Evolutionary conservation across 352 stramenopile species (phyloP).

Genomic region (Phytopythium sindhum): DNA sequence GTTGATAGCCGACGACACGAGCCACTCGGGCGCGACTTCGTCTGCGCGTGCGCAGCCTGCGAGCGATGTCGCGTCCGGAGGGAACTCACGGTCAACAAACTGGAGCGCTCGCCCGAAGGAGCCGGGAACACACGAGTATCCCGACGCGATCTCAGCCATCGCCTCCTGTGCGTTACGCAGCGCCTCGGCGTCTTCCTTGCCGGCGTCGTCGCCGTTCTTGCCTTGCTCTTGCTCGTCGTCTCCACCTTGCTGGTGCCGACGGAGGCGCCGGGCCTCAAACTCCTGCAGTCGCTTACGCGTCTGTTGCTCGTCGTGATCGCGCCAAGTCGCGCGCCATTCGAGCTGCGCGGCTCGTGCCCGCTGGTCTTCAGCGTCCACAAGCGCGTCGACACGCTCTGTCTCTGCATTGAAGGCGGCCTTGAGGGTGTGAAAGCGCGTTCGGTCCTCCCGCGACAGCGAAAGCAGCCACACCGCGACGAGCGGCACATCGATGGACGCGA

Average conservation of each 20-base stretch:
- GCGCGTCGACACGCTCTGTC: constrained; percentile 75
- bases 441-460: constrained; percentile 79
- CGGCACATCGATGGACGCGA: constrained; percentile 88
- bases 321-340: constrained; percentile 53
- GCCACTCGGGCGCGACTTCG: constrained; percentile 65
- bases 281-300: constrained; percentile 73
- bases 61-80: constrained; percentile 70
- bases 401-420: constrained; percentile 87
- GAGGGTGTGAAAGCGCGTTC: constrained; percentile 84
- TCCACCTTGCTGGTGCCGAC: constrained; percentile 65
- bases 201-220: constrained; percentile 8
- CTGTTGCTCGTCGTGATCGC: constrained; percentile 57
- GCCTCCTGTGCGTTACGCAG: constrained; percentile 80
- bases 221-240: constrained; percentile 29
- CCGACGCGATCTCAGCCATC: constrained; percentile 83
- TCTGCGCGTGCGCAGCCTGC: constrained; percentile 50
- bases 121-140: constrained; percentile 70
- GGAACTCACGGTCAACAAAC: constrained; percentile 89
- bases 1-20: constrained; percentile 86
- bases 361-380: constrained; percentile 71
- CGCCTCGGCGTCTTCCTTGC: constrained; percentile 55
- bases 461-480: constrained; percentile 89
- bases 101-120: constrained; percentile 79
- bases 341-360: constrained; percentile 44
- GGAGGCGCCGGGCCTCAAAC: constrained; percentile 66